Evolutionary conservation across 352 stramenopile genomes (phyloP).

Genomic region (Phytophthora citricola): DNA sequence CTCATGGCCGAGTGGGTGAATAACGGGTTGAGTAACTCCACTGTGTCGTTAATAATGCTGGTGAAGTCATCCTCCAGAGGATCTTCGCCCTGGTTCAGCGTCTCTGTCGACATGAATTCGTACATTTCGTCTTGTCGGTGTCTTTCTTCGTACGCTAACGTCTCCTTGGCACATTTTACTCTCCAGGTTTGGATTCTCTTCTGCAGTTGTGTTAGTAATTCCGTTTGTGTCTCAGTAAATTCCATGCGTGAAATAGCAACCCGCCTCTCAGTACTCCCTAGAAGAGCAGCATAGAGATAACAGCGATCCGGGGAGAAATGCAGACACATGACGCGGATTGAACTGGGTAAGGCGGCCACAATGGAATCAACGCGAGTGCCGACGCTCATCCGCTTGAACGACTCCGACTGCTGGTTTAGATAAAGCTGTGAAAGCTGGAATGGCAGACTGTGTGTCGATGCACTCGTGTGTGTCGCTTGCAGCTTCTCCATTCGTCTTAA

Average conservation of each 20-base stretch:
- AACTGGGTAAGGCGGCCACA: conserved; percentile 47
- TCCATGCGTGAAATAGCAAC: conserved; percentile 67
- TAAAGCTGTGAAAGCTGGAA: conserved; percentile 75
- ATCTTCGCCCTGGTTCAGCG: conserved; percentile 33
- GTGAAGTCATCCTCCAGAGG: conserved; percentile 62
- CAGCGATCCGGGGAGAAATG: conserved; percentile 76
- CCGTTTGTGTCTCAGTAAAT: conserved; percentile 46
- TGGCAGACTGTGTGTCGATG: conserved; percentile 55
- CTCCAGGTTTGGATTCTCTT: conserved; percentile 51
- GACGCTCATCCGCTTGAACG: conserved; percentile 68
- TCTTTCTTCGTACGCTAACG: conserved; percentile 52
- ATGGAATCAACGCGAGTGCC: conserved; percentile 46
- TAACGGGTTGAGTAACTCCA: conserved; percentile 54
- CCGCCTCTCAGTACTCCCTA: conserved; percentile 45
- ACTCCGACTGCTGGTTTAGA: conserved; percentile 68
- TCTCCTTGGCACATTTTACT: conserved; percentile 36
- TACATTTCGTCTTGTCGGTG: conserved; percentile 44
- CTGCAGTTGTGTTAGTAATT: conserved; percentile 35
- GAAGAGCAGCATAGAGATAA: conserved; percentile 65
- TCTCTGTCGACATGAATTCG: conserved; percentile 39
- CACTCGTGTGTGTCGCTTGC: conserved; percentile 43
- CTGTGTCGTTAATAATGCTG: conserved; percentile 50
- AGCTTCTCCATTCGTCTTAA: conserved; percentile 50
- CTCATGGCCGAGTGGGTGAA: conserved; percentile 60
- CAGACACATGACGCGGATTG: conserved; percentile 52